phyloP scores from a whole-genome alignment of 2,329 filamentous ascomycete genomes.

The Pestalotiopsis sp. region DNA sequence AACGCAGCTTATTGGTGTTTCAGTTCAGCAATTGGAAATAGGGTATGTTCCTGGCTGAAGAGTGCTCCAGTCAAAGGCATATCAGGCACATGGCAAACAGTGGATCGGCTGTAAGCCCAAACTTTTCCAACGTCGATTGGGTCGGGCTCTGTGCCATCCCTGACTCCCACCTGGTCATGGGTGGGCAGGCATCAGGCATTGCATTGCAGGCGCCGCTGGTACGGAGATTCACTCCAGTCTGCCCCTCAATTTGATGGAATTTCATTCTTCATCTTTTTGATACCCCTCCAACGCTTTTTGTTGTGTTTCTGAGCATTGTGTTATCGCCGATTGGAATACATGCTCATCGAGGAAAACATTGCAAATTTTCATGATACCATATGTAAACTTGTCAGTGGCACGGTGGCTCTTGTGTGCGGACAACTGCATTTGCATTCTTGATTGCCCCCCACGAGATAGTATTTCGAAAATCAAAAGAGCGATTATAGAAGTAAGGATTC shows the following conservation, averaged over 20 bases:
- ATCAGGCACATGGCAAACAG: not conserved
- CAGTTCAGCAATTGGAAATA: too few species aligned
- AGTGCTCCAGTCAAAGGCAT: not conserved
- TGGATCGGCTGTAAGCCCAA: not conserved
- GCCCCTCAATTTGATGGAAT: not conserved
- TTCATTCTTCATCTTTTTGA: not conserved
- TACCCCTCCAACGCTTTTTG: not conserved
- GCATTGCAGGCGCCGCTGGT: not conserved
- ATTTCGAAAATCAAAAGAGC: not conserved
- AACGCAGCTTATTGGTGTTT: too few species aligned
- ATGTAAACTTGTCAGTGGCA: not conserved
- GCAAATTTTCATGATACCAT: too few species aligned
- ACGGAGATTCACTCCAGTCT: not conserved
- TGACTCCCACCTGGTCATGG: not conserved
- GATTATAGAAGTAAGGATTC: not conserved
- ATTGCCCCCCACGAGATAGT: not conserved
- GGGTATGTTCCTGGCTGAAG: not conserved
- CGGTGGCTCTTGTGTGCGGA: not conserved
- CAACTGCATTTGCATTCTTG: not conserved
- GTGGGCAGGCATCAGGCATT: not conserved
- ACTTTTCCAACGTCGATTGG: not conserved
- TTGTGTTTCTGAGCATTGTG: too few species aligned
- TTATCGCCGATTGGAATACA: too few species aligned
- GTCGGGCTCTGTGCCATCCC: slow-evolving; percentile 10
- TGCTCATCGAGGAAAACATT: too few species aligned